These are phyloP conservation scores for Aspergillus novoparasiticus DNA, from an alignment of 2,329 filamentous ascomycete genomes.

Conservation along the genomic window DNA sequence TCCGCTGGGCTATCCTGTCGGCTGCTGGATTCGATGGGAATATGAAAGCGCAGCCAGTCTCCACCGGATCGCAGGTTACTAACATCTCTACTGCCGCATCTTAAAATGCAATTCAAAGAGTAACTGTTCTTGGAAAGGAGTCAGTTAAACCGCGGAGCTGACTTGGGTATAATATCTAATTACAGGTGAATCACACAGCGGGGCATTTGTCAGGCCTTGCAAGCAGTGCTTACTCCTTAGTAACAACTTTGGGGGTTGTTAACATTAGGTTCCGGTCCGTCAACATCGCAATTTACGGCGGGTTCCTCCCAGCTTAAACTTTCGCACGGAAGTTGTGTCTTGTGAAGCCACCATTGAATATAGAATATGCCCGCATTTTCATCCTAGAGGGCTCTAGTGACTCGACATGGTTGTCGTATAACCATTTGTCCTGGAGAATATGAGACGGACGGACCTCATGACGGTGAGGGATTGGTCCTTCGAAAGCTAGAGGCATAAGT, in stretches of 20 bases:
- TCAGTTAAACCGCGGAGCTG: neutral
- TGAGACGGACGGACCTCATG: neutral
- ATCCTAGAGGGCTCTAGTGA: neutral
- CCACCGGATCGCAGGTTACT: slow-evolving; percentile 4
- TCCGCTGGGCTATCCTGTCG: slow-evolving; percentile 66
- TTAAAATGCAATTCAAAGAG: neutral
- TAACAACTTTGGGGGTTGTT: neutral
- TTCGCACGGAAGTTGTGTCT: neutral
- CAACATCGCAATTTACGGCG: neutral
- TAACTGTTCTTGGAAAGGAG: neutral
- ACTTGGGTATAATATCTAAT: neutral
- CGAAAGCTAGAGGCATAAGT: neutral
- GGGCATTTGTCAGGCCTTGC: neutral
- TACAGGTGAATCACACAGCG: neutral
- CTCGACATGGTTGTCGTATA: neutral
- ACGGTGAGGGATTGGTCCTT: neutral
- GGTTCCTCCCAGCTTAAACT: neutral
- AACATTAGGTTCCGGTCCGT: neutral
- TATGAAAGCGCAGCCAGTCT: slow-evolving; percentile 27
- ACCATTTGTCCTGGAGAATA: neutral
- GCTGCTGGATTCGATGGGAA: slow-evolving; percentile 60
- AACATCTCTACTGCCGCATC: slow-evolving; percentile 7
- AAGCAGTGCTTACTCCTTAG: neutral
- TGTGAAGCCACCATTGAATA: neutral
- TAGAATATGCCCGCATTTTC: neutral